Base-by-base conservation (phyloP, 176 grass and related monocot species). In the Thalia dealbata region DNA sequence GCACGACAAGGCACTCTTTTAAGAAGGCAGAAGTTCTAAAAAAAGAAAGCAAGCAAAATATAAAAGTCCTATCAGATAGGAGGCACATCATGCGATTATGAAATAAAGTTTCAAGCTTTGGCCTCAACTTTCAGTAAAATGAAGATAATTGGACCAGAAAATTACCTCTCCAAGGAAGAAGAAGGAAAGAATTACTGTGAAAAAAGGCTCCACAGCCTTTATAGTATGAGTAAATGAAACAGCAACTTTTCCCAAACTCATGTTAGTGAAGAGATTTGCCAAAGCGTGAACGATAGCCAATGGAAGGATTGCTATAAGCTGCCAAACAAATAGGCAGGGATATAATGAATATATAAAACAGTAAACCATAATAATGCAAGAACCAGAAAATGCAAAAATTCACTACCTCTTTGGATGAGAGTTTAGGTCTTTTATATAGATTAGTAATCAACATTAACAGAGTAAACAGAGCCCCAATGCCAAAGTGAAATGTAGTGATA, bases 161-260 rank as follows among this genome's bases (percentile, higher is more conserved):
- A 63, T 52, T 80, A 99, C 88, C 88, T 91, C 81, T 0, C 82
- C 80, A 78, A 88, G 83, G 81, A 91, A 96, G 51, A 96, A 69
- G 50, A 85, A 83, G 63, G 91, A 96, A 75, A 96, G 88, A 56
- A 96, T 64, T 52, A 96, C 88, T 2, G 91, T 88, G 61, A 96
- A 96, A 79, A 88, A 88, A 51, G 88, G 91, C 29, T 96, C 91
- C 76, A 78, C 84, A 22, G 88, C 88, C 81, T 91, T 96, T 73
- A 96, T 91, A 65, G 88, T 99, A 75, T 99, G 90, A 1, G 95
- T 99, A 84, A 93, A 99, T 10, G 95, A 99, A 76, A 99, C 90
- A 5, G 95, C 77, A 48, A 99, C 90, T 82, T 83, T 99, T 59
- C 88, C 81, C 81, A 99, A 74, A 73, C 91, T 96, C 91, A 86